phyloP scores from a whole-genome alignment of 257 asterid species.

The Striga asiatica region DNA sequence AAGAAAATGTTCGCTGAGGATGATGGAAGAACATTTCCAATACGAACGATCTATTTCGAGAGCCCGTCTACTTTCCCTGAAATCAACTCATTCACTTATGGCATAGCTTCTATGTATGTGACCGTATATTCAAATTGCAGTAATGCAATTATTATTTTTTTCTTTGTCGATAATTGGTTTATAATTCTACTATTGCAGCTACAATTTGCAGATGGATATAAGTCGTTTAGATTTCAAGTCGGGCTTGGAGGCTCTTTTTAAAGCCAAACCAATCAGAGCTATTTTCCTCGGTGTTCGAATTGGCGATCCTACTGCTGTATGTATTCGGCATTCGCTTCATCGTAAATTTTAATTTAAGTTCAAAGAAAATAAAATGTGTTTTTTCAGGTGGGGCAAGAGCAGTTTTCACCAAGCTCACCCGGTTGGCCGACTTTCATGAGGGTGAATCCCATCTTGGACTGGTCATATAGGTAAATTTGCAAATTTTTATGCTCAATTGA shows the following conservation, averaged over 20 bases:
- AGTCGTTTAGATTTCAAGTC: constrained; percentile 83
- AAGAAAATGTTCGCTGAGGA: constrained; percentile 20
- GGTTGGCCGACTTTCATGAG: constrained; percentile 99
- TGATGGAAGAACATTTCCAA: constrained; percentile 40
- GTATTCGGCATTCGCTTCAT: background rate
- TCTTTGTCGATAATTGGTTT: background rate
- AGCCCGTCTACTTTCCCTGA: constrained; percentile 70
- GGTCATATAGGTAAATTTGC: constrained; percentile 64
- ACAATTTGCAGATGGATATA: constrained; percentile 70
- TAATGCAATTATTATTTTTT: background rate
- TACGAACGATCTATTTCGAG: constrained; percentile 78
- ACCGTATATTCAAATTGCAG: no score
- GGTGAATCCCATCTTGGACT: constrained; percentile 93
- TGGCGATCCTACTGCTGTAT: constrained; percentile 96
- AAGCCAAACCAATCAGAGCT: constrained; percentile 68
- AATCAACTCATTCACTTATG: constrained; percentile 83
- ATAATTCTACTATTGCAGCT: constrained; percentile 31
- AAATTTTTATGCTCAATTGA: background rate
- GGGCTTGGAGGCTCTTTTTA: constrained; percentile 77
- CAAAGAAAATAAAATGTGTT: no score
- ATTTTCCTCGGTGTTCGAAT: constrained; percentile 90
- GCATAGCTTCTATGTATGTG: constrained; percentile 52
- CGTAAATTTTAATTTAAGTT: no score
- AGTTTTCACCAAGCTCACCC: constrained; percentile 90
- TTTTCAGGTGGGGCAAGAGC: constrained; percentile 85